Conservation (phyloP, 1,284 basidiomycete species). For the Schizophyllum amplum region DNA sequence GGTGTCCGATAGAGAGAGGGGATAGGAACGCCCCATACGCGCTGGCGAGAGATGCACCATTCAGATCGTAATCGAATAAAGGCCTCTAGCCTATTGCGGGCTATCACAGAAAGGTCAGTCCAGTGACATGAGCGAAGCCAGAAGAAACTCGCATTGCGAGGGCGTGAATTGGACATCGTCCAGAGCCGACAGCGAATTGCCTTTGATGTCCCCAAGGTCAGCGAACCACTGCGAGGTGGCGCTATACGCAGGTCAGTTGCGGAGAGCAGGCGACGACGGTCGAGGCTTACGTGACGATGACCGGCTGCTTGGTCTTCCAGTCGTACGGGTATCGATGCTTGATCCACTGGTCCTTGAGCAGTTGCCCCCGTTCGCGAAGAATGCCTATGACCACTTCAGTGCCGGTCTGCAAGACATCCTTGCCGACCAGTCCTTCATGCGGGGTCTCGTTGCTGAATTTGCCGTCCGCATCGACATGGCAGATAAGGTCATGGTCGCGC, state of each 20-base stretch:
- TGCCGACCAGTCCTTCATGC: slow-evolving; percentile 49
- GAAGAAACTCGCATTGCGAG: slow-evolving; percentile 50
- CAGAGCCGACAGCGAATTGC: slow-evolving; percentile 66
- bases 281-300: slow-evolving; percentile 72
- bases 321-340: slow-evolving; percentile 94
- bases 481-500: slow-evolving; percentile 37
- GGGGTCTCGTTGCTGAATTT: slow-evolving; percentile 49
- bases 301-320: slow-evolving; percentile 92
- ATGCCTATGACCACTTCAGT: slow-evolving; percentile 59
- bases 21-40: slow-evolving; percentile 97
- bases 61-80: slow-evolving; percentile 87
- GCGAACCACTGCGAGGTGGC: slow-evolving; percentile 99
- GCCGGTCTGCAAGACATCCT: slow-evolving; percentile 70
- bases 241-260: slow-evolving; percentile 30
- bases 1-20: slow-evolving; percentile 75
- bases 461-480: slow-evolving; percentile 83
- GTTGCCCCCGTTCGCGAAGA: slow-evolving; percentile 46
- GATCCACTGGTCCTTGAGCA: slow-evolving; percentile 67
- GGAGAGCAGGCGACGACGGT: slow-evolving; percentile 6
- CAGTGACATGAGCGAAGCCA: slow-evolving; percentile 5
- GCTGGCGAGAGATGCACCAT: slow-evolving; percentile 99
- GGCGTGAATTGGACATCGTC: slow-evolving; percentile 76
- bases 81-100: slow-evolving; percentile 77
- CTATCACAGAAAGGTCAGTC: slow-evolving; percentile 32
- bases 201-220: slow-evolving; percentile 81